Percentiles rank a stretch among this genome's conserved stretches.
phyloP scores from a whole-genome alignment of 805 yeast species.

The Scheffersomyces lignosus region DNA sequence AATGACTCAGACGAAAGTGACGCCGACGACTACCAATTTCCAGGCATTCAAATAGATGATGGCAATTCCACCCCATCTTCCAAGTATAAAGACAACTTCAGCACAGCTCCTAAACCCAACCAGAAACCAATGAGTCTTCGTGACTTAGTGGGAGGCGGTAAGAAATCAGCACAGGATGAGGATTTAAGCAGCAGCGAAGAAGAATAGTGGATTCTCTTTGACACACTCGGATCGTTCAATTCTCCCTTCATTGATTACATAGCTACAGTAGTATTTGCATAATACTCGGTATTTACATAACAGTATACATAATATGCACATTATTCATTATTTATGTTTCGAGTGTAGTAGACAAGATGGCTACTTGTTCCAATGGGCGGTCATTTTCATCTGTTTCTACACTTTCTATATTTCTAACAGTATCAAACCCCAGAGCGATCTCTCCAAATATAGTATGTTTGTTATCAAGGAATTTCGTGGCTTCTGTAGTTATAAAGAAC shows the following conservation, averaged over 20 bases:
- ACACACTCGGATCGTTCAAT: too few relatives aligned
- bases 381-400: constrained; percentile 18
- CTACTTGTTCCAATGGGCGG: constrained; percentile 20
- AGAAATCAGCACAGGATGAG: constrained; percentile 16
- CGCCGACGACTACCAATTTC: constrained; percentile 19
- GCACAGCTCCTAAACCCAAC: constrained; percentile 3
- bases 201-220: too few relatives aligned
- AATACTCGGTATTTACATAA: too few relatives aligned
- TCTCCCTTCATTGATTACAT: too few relatives aligned
- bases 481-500: constrained; percentile 24
- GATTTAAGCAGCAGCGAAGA: constrained; percentile 37
- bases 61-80: constrained; percentile 11
- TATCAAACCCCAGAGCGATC: constrained; percentile 21
- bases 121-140: constrained; percentile 41
- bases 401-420: constrained; percentile 15
- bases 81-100: constrained; percentile 1
- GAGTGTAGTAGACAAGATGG: constrained; percentile 20
- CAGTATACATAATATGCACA: too few relatives aligned
- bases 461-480: constrained; percentile 18
- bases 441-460: constrained; percentile 29
- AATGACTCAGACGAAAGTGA: constrained; percentile 29
- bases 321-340: too few relatives aligned
- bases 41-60: constrained; percentile 25
- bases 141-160: constrained; percentile 32
- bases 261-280: too few relatives aligned